phyloP scores from a whole-genome alignment of 2,329 filamentous ascomycete species.

The Cercospora brassicicola region DNA sequence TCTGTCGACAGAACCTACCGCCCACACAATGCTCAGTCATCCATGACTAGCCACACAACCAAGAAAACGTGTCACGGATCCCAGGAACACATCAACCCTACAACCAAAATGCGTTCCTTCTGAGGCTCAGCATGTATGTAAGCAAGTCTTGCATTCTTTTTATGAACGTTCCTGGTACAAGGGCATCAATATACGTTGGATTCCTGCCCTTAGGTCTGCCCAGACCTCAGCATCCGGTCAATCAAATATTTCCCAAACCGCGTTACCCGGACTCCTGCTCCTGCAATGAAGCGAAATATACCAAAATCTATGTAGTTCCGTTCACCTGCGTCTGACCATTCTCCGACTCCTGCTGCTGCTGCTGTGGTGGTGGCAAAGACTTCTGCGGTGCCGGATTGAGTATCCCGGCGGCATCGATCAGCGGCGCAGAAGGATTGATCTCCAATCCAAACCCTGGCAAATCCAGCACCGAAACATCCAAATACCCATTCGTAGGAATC shows the following conservation, averaged over 20 bases:
- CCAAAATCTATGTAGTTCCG: conserved; percentile 10
- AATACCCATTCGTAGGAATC: conserved; percentile 77
- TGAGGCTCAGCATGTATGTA: conserved; percentile 4
- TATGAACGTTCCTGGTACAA: not conserved
- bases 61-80: not conserved
- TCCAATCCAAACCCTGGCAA: conserved; percentile 90
- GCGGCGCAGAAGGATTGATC: conserved; percentile 74
- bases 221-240: not conserved
- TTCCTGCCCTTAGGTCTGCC: not conserved
- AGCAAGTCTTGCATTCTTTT: not conserved
- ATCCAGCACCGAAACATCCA: conserved; percentile 77
- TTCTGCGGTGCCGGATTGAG: conserved; percentile 63
- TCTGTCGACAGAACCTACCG: not conserved
- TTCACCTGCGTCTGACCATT: conserved; percentile 16
- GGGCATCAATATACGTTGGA: not conserved
- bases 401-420: conserved; percentile 74
- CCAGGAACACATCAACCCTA: not conserved
- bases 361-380: conserved; percentile 38
- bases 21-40: not conserved
- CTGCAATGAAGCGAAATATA: not conserved
- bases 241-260: too few relatives aligned
- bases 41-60: not conserved
- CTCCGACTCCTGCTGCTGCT: conserved; percentile 20
- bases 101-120: not conserved
- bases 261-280: too few relatives aligned